phyloP scores from a whole-genome alignment of 352 stramenopile genomes.

The Globisporangium cylindrosporum region DNA sequence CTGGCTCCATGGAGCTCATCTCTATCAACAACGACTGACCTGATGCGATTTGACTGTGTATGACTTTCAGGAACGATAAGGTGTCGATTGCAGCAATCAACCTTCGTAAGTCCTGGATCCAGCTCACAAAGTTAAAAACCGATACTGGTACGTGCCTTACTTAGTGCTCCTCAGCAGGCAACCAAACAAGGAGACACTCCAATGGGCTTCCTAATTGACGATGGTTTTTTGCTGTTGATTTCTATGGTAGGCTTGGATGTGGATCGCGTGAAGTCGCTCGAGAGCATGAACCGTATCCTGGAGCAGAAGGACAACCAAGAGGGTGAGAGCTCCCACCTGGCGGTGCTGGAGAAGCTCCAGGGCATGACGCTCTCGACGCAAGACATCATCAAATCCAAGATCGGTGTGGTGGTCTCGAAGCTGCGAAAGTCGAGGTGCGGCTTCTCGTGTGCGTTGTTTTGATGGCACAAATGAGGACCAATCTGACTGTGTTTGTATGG shows the following conservation, averaged over 20 bases:
- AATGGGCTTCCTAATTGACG: background rate
- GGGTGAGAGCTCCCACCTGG: constrained; percentile 32
- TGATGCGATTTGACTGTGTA: background rate
- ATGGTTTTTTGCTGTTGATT: background rate
- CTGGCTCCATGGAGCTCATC: background rate
- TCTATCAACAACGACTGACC: background rate
- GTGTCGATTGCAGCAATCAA: constrained; percentile 66
- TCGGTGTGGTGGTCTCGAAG: constrained; percentile 71
- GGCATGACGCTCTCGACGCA: constrained; percentile 64
- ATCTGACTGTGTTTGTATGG: constrained; percentile 27
- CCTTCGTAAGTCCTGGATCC: constrained; percentile 71
- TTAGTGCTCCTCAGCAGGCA: background rate
- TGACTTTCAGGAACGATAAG: constrained; percentile 61
- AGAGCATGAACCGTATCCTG: constrained; percentile 53
- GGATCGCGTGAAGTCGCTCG: constrained; percentile 41
- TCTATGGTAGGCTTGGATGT: constrained; percentile 15
- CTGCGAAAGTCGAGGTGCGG: constrained; percentile 70
- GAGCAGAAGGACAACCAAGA: constrained; percentile 38
- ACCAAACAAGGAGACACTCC: background rate
- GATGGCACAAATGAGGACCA: background rate
- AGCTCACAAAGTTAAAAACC: constrained; percentile 47
- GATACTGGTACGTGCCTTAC: constrained; percentile 18
- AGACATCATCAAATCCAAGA: constrained; percentile 80
- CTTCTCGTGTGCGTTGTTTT: background rate
- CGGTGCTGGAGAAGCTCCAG: constrained; percentile 53